Percentiles rank a stretch among this genome's conserved stretches.
Conservation (phyloP, 768 basidiomycete species). For the Guyanaporus albipodus region DNA sequence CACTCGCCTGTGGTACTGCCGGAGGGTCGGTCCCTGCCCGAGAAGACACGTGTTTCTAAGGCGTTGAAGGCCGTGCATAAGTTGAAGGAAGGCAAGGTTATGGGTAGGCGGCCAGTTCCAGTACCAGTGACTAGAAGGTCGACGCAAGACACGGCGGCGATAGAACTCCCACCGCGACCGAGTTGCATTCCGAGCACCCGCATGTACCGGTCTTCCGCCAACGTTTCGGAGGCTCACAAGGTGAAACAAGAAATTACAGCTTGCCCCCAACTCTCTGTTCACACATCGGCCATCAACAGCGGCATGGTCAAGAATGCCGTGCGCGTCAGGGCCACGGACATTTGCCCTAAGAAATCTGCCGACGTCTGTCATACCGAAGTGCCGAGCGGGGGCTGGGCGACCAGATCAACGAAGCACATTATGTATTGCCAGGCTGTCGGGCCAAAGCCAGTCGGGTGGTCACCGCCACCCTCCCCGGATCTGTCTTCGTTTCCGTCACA, state of each 20-base stretch:
- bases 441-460: no score
- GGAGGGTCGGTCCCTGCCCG: no score
- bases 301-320: neutral
- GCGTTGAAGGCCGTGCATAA: neutral
- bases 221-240: neutral
- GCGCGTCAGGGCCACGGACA: neutral
- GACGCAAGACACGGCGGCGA: neutral
- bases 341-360: neutral
- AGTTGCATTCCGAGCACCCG: constrained; percentile 1
- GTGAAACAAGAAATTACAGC: neutral
- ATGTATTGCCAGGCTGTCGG: neutral
- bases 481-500: no score
- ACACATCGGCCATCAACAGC: neutral
- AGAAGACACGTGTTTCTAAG: neutral
- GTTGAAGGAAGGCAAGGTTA: neutral
- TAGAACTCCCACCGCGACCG: neutral
- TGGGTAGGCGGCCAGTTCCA: no score
- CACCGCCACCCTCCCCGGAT: neutral
- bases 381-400: neutral
- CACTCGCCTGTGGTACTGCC: neutral
- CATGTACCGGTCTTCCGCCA: neutral
- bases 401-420: neutral
- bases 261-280: no score
- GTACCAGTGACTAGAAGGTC: neutral
- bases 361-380: neutral